Evolutionary conservation across 352 stramenopile species (phyloP).

Genomic region (Halophytophthora polymorphica): DNA sequence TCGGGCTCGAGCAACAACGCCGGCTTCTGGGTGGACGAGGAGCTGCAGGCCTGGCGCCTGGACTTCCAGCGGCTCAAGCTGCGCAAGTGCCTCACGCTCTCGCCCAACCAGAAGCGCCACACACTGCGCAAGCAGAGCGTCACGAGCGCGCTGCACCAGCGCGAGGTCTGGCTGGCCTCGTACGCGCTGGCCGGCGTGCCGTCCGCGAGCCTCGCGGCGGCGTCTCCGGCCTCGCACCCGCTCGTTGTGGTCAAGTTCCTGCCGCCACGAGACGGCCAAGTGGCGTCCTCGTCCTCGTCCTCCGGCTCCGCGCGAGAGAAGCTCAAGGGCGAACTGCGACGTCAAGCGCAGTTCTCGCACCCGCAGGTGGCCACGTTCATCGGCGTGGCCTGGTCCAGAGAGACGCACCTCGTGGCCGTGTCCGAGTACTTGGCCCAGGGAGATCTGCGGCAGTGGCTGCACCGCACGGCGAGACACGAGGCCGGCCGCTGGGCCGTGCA

Average conservation of each 20-base stretch:
- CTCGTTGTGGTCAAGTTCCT: conserved; percentile 63
- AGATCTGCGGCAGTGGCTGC: conserved; percentile 69
- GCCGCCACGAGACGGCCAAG: conserved; percentile 25
- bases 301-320: conserved; percentile 29
- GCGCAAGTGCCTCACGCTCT: conserved; percentile 50
- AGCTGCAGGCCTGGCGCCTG: conserved; percentile 61
- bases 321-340: conserved; percentile 61
- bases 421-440: conserved; percentile 74
- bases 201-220: conserved; percentile 15
- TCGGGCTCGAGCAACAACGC: conserved; percentile 27
- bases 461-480: conserved; percentile 36
- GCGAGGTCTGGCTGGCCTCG: conserved; percentile 63
- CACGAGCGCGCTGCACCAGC: conserved; percentile 25
- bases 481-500: conserved; percentile 43
- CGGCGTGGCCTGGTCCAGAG: conserved; percentile 64
- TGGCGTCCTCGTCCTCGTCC: conserved; percentile 5
- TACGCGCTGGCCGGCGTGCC: conserved; percentile 20
- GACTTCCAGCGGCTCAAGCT: conserved; percentile 63
- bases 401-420: conserved; percentile 63
- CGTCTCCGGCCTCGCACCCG: conserved; percentile 24
- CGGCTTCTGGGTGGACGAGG: conserved; percentile 68
- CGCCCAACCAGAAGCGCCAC: conserved; percentile 43
- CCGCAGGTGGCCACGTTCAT: conserved; percentile 66
- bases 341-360: conserved; percentile 59
- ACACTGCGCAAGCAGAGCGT: conserved; percentile 32